phyloP scores from a whole-genome alignment of 805 yeast genomes.

The Limtongozyma cylindracea region DNA sequence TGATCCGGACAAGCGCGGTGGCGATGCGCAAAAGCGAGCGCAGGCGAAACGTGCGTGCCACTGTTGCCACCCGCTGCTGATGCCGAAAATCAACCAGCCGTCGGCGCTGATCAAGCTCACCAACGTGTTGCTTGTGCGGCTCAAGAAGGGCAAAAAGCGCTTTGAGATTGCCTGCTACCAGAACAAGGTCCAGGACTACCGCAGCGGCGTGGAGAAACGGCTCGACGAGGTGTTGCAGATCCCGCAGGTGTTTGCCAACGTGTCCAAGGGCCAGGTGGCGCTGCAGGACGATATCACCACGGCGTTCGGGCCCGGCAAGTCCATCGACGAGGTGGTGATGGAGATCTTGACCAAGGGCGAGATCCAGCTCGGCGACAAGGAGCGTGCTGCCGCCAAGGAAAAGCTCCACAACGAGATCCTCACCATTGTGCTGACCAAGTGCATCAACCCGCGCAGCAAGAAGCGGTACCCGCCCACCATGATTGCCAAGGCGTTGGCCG shows the following conservation, averaged over 20 bases:
- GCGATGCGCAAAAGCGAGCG: too few relatives aligned
- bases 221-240: slow-evolving; percentile 89
- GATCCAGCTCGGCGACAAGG: slow-evolving; percentile 83
- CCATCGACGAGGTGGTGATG: slow-evolving; percentile 45
- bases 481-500: slow-evolving; percentile 66
- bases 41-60: too few relatives aligned
- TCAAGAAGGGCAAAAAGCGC: slow-evolving; percentile 76
- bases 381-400: slow-evolving; percentile 47
- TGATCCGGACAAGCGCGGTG: too few relatives aligned
- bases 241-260: slow-evolving; percentile 83
- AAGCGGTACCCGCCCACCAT: slow-evolving; percentile 88
- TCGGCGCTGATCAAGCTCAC: slow-evolving; percentile 73
- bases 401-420: slow-evolving; percentile 66
- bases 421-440: slow-evolving; percentile 65
- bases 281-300: slow-evolving; percentile 57
- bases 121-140: slow-evolving; percentile 77
- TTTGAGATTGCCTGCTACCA: slow-evolving; percentile 94
- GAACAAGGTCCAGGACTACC: slow-evolving; percentile 90
- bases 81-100: slow-evolving; percentile 66
- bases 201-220: slow-evolving; percentile 73
- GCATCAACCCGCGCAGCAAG: slow-evolving; percentile 73
- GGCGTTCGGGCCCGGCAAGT: slow-evolving; percentile 54
- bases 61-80: too few relatives aligned
- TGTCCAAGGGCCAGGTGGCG: slow-evolving; percentile 86
- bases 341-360: slow-evolving; percentile 84